Evolutionary conservation across 2,329 filamentous ascomycete species (phyloP).

Genomic region (Hymenoscyphus albidus): DNA sequence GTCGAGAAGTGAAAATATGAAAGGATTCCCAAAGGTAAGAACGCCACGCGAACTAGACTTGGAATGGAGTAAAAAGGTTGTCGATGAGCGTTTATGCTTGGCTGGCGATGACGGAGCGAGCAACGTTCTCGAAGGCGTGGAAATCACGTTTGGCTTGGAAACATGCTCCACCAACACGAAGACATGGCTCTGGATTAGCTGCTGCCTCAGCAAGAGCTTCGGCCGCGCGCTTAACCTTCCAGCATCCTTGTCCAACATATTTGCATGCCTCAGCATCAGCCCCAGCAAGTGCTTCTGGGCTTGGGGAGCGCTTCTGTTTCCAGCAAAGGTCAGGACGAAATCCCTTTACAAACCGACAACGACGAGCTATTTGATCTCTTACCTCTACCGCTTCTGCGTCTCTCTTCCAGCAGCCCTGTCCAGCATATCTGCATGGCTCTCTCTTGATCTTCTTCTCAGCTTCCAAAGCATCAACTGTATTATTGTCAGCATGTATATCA

Average conservation of each 20-base stretch:
- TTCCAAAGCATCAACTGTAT: constrained; percentile 19
- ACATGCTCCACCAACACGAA: neutral
- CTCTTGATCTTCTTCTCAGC: constrained; percentile 30
- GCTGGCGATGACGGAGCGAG: neutral
- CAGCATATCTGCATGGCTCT: constrained; percentile 11
- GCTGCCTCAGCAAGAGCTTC: constrained; percentile 17
- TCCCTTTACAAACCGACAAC: too few species aligned
- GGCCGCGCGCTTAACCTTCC: constrained; percentile 1
- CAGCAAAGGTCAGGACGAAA: constrained; percentile 13
- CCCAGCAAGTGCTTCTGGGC: neutral
- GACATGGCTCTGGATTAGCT: constrained; percentile 13
- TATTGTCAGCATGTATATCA: neutral
- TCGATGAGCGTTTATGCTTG: neutral
- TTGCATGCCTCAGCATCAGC: constrained; percentile 12
- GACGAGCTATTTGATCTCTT: too few species aligned
- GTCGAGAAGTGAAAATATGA: neutral
- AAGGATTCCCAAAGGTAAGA: neutral
- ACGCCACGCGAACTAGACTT: neutral
- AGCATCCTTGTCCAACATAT: neutral
- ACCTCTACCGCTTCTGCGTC: neutral
- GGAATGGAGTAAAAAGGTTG: neutral
- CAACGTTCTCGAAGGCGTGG: constrained; percentile 8
- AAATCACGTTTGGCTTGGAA: neutral
- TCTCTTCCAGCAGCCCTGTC: constrained; percentile 25
- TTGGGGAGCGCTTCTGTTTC: constrained; percentile 26